Evolutionary conservation across 306 rosid species (phyloP), one percentile per base, ranked within the genome.

Genomic region (Styphnolobium japonicum): DNA sequence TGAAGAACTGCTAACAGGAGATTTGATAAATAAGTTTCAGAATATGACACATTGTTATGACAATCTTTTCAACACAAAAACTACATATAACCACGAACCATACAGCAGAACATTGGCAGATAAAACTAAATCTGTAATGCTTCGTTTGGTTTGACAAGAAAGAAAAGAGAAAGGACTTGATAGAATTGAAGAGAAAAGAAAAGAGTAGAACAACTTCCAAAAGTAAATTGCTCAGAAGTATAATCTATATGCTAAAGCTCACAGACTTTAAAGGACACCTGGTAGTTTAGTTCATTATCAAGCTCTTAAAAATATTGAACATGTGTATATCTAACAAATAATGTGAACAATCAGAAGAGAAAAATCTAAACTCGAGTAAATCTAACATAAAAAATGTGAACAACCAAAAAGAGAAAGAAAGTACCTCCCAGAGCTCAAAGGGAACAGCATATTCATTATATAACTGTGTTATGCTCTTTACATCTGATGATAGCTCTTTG

Each of bases 401-500:
- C 8, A 29, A 16, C 36, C 23, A 63, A 64, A 71, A 52, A 45
- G n/a, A 67, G 76, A 69, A 45, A 65, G 29, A 46, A 37, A 65
- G 73, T 91, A 95, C 99, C 99, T 95, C 98, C 99, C 99, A 95
- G 45, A 93, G 92, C 85, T 87, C 92, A 67, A 95, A 93, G 64
- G 99, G 98, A 83, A 95, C 94, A 46, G 99, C 98, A 80, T 93
- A 93, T 52, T 95, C 99, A 85, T 95, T 95, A 82, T 95, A 95
- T 63, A 95, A 87, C 83, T 95, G 98, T 49, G 99, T 90, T 84
- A 95, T 95, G 74, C 88, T 90, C 86, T 93, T 95, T 57, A 91
- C 79, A 63, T 93, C 98, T 51, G 91, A 84, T 4, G 97, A 90
- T 40, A 95, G 88, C 83, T 95, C 99, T 75, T 72, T 86, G 46